phyloP scores from a whole-genome alignment of 2,329 filamentous ascomycete species.

The Fusarium verticillioides region DNA sequence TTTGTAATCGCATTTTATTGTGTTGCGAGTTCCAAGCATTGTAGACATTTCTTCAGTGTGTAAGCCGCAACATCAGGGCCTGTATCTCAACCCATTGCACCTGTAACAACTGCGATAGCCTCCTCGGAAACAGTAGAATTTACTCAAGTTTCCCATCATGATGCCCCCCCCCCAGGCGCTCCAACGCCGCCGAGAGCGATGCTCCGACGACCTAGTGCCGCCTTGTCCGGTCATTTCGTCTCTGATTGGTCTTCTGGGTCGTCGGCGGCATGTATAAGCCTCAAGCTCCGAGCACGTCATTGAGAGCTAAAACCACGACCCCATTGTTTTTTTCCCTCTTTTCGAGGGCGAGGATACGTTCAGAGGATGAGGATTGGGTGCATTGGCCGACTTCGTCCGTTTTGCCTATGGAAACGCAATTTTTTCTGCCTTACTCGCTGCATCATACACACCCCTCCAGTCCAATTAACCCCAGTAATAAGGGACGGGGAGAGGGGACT shows the following conservation, averaged over 20 bases:
- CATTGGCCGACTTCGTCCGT: conserved; percentile 40
- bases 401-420: conserved; percentile 40
- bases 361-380: conserved; percentile 18
- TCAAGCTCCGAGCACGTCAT: conserved; percentile 51
- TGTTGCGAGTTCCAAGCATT: neutral
- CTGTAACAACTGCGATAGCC: neutral
- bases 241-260: conserved; percentile 43
- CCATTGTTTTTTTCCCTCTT: conserved; percentile 42
- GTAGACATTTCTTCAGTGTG: neutral
- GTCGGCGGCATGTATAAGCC: conserved; percentile 47
- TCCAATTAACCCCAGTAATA: conserved; percentile 30
- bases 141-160: conserved; percentile 21
- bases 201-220: conserved; percentile 43
- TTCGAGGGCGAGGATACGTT: conserved; percentile 31
- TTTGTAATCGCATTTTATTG: neutral
- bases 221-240: conserved; percentile 6
- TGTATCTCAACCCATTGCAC: neutral
- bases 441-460: conserved; percentile 22
- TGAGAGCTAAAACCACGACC: conserved; percentile 44
- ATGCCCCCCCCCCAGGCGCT: neutral
- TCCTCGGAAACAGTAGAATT: conserved; percentile 10
- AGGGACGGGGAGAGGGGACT: conserved; percentile 26
- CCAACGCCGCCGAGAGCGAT: conserved; percentile 41
- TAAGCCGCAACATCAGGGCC: neutral
- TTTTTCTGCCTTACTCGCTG: conserved; percentile 31